A percentile compares a stretch with the other conserved stretches of the same genome.
These are phyloP conservation scores for Canna indica DNA, from an alignment of 176 grass and related monocot genomes.

Conservation along the genomic window DNA sequence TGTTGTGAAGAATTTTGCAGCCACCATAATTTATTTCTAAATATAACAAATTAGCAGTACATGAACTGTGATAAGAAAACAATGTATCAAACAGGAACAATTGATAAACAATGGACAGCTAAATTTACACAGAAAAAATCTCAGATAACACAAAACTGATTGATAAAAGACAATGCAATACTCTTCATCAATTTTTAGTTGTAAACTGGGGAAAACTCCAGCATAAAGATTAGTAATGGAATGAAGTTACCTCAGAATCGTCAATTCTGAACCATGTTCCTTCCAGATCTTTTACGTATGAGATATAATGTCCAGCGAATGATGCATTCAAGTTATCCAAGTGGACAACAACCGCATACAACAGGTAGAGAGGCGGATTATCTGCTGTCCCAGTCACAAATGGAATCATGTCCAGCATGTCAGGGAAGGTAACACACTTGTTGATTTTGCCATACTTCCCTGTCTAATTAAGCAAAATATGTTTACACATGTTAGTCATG, in stretches of 20 bases:
- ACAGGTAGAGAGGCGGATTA: constrained; percentile 82
- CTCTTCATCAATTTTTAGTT: too few relatives aligned
- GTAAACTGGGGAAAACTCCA: neutral
- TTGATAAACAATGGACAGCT: too few relatives aligned
- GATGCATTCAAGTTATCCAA: constrained; percentile 92
- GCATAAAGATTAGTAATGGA: neutral
- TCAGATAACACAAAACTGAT: too few relatives aligned
- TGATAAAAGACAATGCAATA: too few relatives aligned
- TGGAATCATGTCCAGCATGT: constrained; percentile 99
- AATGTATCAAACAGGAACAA: too few relatives aligned
- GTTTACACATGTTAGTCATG: neutral
- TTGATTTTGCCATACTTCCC: constrained; percentile 99
- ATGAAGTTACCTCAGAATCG: constrained; percentile 73
- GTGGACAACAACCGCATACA: constrained; percentile 94
- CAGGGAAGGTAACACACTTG: constrained; percentile 96
- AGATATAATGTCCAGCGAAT: constrained; percentile 92
- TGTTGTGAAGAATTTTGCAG: too few relatives aligned
- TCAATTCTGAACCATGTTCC: constrained; percentile 97
- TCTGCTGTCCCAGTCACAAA: constrained; percentile 83
- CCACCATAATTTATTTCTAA: too few relatives aligned
- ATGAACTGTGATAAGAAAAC: too few relatives aligned
- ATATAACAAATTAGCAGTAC: too few relatives aligned
- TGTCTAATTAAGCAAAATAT: constrained; percentile 31
- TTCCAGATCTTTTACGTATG: constrained; percentile 94
- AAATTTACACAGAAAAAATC: too few relatives aligned